A percentile compares a stretch with the other conserved stretches of the same genome.
These are phyloP conservation scores for Neurospora sp. DNA, from an alignment of 495 filamentous ascomycete species.

Conservation along the genomic window DNA sequence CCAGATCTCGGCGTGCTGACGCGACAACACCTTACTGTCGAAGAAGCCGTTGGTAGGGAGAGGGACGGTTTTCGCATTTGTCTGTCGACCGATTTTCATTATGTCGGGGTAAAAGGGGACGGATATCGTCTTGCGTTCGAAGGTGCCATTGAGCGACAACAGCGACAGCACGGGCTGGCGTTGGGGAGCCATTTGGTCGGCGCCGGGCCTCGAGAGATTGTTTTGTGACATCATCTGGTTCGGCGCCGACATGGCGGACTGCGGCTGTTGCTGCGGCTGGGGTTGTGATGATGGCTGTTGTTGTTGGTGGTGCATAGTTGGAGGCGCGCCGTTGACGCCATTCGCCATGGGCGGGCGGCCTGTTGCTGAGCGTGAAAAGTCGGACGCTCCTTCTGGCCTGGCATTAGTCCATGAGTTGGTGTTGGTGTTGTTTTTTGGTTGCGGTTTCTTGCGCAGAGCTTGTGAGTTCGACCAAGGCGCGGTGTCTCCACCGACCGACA, in stretches of 20 bases:
- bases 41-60: conserved; percentile 88
- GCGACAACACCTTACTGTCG: conserved; percentile 92
- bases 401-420: conserved; percentile 52
- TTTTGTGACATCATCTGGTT: conserved; percentile 28
- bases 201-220: conserved; percentile 38
- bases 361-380: conserved; percentile 34
- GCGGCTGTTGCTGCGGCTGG: conserved; percentile 53
- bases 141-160: conserved; percentile 82
- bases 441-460: conserved; percentile 55
- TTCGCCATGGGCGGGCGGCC: conserved; percentile 40
- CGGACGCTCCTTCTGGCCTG: conserved; percentile 31
- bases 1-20: conserved; percentile 95
- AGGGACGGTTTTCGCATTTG: conserved; percentile 89
- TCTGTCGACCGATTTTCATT: conserved; percentile 88
- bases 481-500: conserved; percentile 30
- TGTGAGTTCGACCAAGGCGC: conserved; percentile 37
- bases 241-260: conserved; percentile 52
- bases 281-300: neutral
- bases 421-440: conserved; percentile 34
- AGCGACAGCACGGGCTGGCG: conserved; percentile 69
- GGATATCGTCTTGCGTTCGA: conserved; percentile 90
- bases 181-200: conserved; percentile 44
- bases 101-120: conserved; percentile 84
- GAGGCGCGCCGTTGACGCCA: conserved; percentile 49
- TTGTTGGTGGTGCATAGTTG: conserved; percentile 18